phyloP scores from a whole-genome alignment of 208 protist species.

The Phytomonas serpens region DNA sequence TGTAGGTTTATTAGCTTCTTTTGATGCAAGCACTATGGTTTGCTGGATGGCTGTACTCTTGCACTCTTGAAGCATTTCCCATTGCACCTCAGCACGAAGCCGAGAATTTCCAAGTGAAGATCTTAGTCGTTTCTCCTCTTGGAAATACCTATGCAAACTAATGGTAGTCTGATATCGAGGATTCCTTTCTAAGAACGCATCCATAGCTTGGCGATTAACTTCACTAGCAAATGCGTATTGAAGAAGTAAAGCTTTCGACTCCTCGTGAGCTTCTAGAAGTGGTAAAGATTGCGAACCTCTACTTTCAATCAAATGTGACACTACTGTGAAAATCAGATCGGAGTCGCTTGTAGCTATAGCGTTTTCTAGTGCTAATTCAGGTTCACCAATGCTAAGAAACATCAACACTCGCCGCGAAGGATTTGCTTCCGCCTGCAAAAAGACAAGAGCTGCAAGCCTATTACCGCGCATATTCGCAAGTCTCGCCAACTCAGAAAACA shows the following conservation, averaged over 20 bases:
- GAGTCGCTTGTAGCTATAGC: constrained; percentile 32
- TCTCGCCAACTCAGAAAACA: constrained; percentile 54
- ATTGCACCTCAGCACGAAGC: constrained; percentile 19
- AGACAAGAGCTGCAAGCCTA: constrained; percentile 34
- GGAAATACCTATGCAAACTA: constrained; percentile 39
- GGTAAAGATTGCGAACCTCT: constrained; percentile 25
- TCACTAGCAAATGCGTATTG: constrained; percentile 37
- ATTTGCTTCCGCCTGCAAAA: constrained; percentile 47
- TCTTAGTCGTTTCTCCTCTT: constrained; percentile 26
- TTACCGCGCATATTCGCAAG: constrained; percentile 39
- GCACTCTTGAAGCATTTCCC: constrained; percentile 54
- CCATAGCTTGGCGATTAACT: constrained; percentile 24
- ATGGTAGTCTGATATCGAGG: constrained; percentile 32
- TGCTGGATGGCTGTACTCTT: constrained; percentile 39
- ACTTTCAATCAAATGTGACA: constrained; percentile 45
- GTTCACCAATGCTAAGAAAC: constrained; percentile 64
- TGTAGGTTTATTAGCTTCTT: neutral
- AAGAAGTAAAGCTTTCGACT: constrained; percentile 33
- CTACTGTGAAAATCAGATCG: constrained; percentile 63
- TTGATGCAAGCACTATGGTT: constrained; percentile 16
- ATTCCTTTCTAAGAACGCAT: constrained; percentile 33
- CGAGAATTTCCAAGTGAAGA: constrained; percentile 18
- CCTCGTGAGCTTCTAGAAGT: constrained; percentile 20
- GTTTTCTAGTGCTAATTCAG: constrained; percentile 42
- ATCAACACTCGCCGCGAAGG: constrained; percentile 38